Evolutionary conservation across 257 asterid genomes (phyloP), one percentile per base, ranked within the genome.

Genomic region (Lycium barbarum): DNA sequence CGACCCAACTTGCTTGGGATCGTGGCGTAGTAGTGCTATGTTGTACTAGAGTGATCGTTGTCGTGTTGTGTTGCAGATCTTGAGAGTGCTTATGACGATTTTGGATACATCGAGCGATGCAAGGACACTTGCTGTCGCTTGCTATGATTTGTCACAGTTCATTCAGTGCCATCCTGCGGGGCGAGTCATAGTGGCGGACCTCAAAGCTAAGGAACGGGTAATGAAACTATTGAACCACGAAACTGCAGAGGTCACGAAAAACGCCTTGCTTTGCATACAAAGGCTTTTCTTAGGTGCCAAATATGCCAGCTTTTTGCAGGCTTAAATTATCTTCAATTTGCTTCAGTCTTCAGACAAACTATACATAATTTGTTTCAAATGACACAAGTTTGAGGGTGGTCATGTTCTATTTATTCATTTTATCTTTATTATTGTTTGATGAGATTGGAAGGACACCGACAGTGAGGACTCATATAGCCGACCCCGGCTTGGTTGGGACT

Each of bases 221-320:
- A 94, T 96, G 99, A 96, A 96, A 90, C 81, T 96, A 91, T 91
- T 96, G 97, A 94, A 93, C 93, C 98, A 96, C 68, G 97, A 91
- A 85, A 90, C 92, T 43, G 86, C 93, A 9, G 99, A 96, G 92
- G 99, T 96, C 43, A 96, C 99, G 57, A 96, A 93, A 80, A 96
- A 96, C 59, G 97, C 99, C 76, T 83, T 96, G 87, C 98, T 96
- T 83, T 96, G 98, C 94, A 93, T 96, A 87, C 99, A 96, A 85
- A 93, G 98, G 98, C 93, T 96, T 71, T 92, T 96, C 84, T 94
- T 96, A 40, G 98, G 99, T 65, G 98, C 98, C 90, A 96, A 96
- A 90, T 96, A 96, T 62, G 98, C 98, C 83, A 96, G 98, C 92
- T 93, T 96, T 91, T 88, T 96, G 93, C 98, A 92, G 92, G 94